Base-by-base conservation (phyloP, 176 grass and related monocot species). In the Rhynchospora tenuis region DNA sequence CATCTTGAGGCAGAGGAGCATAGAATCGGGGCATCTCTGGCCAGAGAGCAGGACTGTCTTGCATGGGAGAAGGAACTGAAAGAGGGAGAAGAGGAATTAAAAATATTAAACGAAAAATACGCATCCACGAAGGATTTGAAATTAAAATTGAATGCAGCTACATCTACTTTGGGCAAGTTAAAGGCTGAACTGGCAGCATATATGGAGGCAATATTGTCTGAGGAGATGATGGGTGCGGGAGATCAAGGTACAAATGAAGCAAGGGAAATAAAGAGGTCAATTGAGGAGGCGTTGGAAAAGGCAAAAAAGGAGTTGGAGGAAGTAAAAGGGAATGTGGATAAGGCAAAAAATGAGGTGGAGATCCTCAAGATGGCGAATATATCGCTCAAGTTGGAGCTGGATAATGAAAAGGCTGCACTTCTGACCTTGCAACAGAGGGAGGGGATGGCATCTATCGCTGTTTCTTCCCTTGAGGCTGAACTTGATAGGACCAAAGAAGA, bases 1-100 rank as follows among this genome's bases (percentile, higher is more conserved):
- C 95, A 95, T 81, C 92, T 91, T 0, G 89, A 98, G 73, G 90
- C 89, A 80, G 95, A 98, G 88, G 95, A 95, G 59, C 89, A 80
- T 65, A 93, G 90, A 69, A 87, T 90, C 73, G 92, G 92, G 43
- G 84, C 95, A 82, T 62, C 86, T 64, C 86, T 98, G 74, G 90
- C 68, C 10, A 95, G 84, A 78, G 95, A 98, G 59, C 92, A 95
- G 64, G 95, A 95, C 87, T 91, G 82, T 63, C 82, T 95, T 68
- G 22, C 89, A 83, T 95, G 92, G 95, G 92, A 95, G 67, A 91
- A 89, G 83, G 92, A 95, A 79, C 48, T 98, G 58, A 90, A 91
- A 83, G 74, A 98, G 73, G 88, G 81, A 87, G 86, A 89, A 73
- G 89, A 90, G 33, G 90, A 95, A 63, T 31, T 98, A 54, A 52